Evolutionary conservation across 345 rosid species (phyloP).

Genomic region (Aurinia saxatilis): DNA sequence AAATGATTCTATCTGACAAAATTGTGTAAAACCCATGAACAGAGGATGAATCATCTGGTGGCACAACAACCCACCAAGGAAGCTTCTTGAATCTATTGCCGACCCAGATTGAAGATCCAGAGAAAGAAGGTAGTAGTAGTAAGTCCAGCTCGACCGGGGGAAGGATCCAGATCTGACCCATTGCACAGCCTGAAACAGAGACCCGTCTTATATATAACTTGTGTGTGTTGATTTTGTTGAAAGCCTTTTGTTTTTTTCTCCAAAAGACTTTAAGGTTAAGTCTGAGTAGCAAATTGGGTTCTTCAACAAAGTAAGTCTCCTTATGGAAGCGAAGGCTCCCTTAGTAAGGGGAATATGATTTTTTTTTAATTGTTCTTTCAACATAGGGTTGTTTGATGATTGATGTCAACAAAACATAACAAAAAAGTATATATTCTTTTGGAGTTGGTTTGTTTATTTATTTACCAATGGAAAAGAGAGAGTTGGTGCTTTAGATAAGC

Average conservation of each 20-base stretch:
- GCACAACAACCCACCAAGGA: conserved; percentile 35
- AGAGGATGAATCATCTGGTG: conserved; percentile 64
- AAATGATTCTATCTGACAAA: background rate
- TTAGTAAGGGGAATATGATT: conserved; percentile 3
- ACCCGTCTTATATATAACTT: conserved; percentile 7
- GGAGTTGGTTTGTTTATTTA: conserved; percentile 2
- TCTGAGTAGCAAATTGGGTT: conserved; percentile 12
- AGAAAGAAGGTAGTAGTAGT: conserved; percentile 37
- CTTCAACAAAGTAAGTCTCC: conserved; percentile 11
- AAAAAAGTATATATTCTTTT: conserved; percentile 18
- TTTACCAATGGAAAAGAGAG: background rate
- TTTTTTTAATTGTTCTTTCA: too few relatives aligned
- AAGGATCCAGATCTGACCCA: conserved; percentile 1
- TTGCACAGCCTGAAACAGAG: conserved; percentile 25
- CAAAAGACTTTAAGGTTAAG: background rate
- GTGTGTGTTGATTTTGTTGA: conserved; percentile 20
- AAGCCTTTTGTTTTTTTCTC: conserved; percentile 8
- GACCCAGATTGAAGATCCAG: conserved; percentile 50
- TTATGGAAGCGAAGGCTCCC: conserved; percentile 14
- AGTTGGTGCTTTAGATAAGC: too few relatives aligned
- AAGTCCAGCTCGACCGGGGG: conserved; percentile 25
- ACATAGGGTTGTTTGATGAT: conserved; percentile 6
- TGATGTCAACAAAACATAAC: conserved; percentile 1
- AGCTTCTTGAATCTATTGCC: conserved; percentile 82
- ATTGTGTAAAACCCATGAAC: conserved; percentile 15